phyloP scores from a whole-genome alignment of 768 basidiomycete species.

The Pisolithus tinctorius region DNA sequence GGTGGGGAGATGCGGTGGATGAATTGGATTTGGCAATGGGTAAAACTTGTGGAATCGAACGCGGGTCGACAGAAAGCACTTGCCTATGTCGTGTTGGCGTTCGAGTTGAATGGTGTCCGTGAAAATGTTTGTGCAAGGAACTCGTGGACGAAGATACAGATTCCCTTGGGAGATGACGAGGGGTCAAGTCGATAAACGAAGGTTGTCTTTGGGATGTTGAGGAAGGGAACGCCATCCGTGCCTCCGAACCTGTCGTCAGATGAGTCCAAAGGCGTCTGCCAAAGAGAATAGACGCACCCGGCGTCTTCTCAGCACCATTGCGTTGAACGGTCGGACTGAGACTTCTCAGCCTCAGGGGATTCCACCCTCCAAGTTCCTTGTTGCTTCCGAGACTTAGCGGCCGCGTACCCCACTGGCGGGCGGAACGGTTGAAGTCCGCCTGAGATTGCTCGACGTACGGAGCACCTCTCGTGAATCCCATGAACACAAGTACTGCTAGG shows the following conservation, averaged over 20 bases:
- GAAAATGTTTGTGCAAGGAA: conserved; percentile 3
- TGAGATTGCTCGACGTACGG: conserved; percentile 28
- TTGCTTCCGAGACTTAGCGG: conserved; percentile 53
- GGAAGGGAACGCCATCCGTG: neutral
- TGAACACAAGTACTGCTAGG: conserved; percentile 77
- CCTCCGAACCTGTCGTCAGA: neutral
- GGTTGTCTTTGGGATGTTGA: neutral
- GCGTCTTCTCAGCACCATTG: conserved; percentile 10
- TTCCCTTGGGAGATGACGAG: neutral
- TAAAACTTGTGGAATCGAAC: conserved; percentile 16
- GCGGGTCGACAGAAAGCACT: conserved; percentile 13
- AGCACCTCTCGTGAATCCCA: conserved; percentile 73
- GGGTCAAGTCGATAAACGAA: neutral
- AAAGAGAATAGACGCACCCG: conserved; percentile 5
- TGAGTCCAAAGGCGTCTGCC: neutral
- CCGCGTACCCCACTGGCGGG: conserved; percentile 51
- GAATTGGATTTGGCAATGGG: conserved; percentile 17
- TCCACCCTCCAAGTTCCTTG: conserved; percentile 28
- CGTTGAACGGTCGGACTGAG: conserved; percentile 20
- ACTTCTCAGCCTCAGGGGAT: conserved; percentile 19
- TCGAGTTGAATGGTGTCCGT: conserved; percentile 6
- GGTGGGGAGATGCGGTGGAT: conserved; percentile 13
- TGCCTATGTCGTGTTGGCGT: conserved; percentile 18
- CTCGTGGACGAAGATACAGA: neutral
- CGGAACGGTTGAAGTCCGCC: conserved; percentile 14